A percentile compares a stretch with the other conserved stretches of the same genome.
These are phyloP conservation scores for Pseudonectria foliicola DNA, from an alignment of 2,329 filamentous ascomycete species.

Conservation along the genomic window DNA sequence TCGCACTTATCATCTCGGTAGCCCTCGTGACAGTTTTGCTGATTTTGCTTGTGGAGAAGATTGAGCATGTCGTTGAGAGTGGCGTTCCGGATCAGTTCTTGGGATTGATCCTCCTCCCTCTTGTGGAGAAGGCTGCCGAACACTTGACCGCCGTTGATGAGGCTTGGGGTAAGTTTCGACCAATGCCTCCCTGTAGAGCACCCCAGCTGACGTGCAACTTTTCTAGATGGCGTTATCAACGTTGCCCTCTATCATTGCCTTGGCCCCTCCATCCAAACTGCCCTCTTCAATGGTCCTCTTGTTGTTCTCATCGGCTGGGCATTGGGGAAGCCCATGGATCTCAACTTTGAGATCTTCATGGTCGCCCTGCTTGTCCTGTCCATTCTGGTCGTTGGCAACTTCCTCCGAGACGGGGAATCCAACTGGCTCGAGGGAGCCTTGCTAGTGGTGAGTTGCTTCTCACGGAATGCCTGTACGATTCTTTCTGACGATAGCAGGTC, in stretches of 20 bases:
- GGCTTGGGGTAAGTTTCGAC: slow-evolving; percentile 43
- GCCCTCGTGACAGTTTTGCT: slow-evolving; percentile 57
- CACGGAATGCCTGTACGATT: fast-evolving
- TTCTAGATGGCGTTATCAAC: slow-evolving; percentile 53
- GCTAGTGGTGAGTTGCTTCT: slow-evolving; percentile 44
- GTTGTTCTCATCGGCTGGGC: slow-evolving; percentile 67
- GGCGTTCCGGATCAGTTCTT: slow-evolving; percentile 27
- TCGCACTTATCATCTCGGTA: slow-evolving; percentile 51
- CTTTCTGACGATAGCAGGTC: slow-evolving; percentile 15
- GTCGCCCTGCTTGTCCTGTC: slow-evolving; percentile 65
- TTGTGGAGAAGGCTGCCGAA: slow-evolving; percentile 66
- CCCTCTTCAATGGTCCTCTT: slow-evolving; percentile 66
- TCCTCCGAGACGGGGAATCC: slow-evolving; percentile 65
- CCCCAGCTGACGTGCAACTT: neutral
- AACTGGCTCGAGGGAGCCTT: slow-evolving; percentile 71
- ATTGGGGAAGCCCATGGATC: slow-evolving; percentile 54
- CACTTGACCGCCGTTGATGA: slow-evolving; percentile 65
- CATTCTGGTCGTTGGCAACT: slow-evolving; percentile 68
- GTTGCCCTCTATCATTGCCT: slow-evolving; percentile 66
- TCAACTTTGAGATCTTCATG: slow-evolving; percentile 73
- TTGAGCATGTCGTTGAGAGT: slow-evolving; percentile 40
- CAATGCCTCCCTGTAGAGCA: fast-evolving
- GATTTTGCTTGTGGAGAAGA: slow-evolving; percentile 59
- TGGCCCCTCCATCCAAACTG: slow-evolving; percentile 67
- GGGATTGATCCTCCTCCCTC: slow-evolving; percentile 56